Evolutionary conservation across 179 eudicot genomes (phyloP), one percentile per base, ranked within the genome.

Genomic region (Kewa caespitosa): DNA sequence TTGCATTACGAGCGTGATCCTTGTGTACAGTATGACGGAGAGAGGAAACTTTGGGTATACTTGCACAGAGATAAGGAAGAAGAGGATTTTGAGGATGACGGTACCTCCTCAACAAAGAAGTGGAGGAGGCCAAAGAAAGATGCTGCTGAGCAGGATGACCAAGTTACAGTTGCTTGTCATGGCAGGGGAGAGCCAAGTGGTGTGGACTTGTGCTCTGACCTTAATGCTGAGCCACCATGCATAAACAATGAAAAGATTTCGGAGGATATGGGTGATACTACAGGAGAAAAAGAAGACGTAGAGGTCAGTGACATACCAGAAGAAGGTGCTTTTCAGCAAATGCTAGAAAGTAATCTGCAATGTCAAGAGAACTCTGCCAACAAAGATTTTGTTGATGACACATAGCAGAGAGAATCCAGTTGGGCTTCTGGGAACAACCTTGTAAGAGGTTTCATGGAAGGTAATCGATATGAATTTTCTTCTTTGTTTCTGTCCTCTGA

Each of bases 1-100:
- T 81, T 95, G 82, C 99, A 95, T 82, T 95, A 93, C 72, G 98
- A 93, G 76, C 89, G 89, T n/a, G 97, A 95, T 82, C 97, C 96
- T 37, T 93, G 98, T 85, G 99, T 93, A 31, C 92, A 84, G 67
- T 93, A 79, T 83, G 93, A 93, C 67, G 85, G 85, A 50, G 94
- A 89, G 46, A 86, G 93, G 81, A 89, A 90, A 74, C 77, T 95
- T 80, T 93, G 97, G 99, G 96, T 89, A 75, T 95, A 95, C 81
- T 84, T 96, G 81, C 98, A 96, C 75, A 81, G 99, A 82, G 96
- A 89, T 9, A 85, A 96, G 78, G 97, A 93, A 72, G 99, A 95
- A 79, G 98, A 95, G 74, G 98, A 91, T 77, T 95, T 93, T 77
- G 99, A 89, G 78, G 91, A 90, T 76, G 97, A 89, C 68, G 97